Base-by-base conservation (phyloP, 2,329 filamentous ascomycete genomes). In the Lachnellula hyalina region DNA sequence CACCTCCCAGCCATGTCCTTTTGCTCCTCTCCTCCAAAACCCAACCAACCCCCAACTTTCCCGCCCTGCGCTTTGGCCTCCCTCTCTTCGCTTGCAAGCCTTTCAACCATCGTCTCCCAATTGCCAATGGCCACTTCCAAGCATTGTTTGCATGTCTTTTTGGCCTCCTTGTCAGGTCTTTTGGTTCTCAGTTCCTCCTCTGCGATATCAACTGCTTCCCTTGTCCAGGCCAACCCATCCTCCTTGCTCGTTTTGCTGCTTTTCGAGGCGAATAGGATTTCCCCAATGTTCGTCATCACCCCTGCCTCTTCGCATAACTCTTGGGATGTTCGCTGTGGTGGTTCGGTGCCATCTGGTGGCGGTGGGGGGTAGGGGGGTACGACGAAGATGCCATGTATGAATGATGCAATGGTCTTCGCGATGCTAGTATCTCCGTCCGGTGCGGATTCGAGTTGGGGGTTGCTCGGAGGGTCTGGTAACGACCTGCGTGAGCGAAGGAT, bases 261-360 rank as follows among this genome's bases (percentile, higher is more conserved):
- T 4, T 75, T 73, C n/a, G 81, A 79, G 4, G 89, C 82, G 70
- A 88, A 96, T 34, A 97, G 79, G 50, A 97, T 96, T 73, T 97
- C 93, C 55, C 93, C 93, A 59, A 97, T 93, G 71, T 96, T 94
- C 23, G 91, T 80, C 77, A 90, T 91, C 14, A 96, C 73, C 0
- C 84, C 90, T 2, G 91, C 90, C 71, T 96, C 92, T 61, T 94
- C 87, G 71, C 92, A 96, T 38, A 81, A 79, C 61, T 89, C 83
- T 28, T 79, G 75, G 9, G 83, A 68, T 53, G 81, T 82, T 47
- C 89, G 86, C 54, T 78, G 72, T 0, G 92, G 83, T 0, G 86
- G 78, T 3, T 81, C 73, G 47, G 87, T 82, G 52, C 92, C 92
- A 48, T 89, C 85, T 0, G 82, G 75, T 0, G 86, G 87, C 0